A percentile compares a stretch with the other conserved stretches of the same genome.
These are phyloP conservation scores for Pythium aphanidermatum DNA, from an alignment of 352 stramenopile genomes.

Conservation along the genomic window DNA sequence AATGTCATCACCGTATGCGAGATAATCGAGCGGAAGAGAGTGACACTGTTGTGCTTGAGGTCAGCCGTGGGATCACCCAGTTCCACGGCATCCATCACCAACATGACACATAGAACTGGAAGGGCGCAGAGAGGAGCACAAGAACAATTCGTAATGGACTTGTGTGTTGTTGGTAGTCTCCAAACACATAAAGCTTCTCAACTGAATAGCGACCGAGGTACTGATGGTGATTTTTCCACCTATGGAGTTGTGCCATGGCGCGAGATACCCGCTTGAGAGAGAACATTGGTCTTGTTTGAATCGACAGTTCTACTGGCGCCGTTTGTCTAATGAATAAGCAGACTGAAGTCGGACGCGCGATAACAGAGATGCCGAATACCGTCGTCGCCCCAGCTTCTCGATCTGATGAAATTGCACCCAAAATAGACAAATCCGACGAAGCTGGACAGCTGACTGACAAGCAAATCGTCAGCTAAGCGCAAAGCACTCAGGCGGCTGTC, in stretches of 20 bases:
- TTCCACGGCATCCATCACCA: background rate
- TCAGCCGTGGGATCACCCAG: background rate
- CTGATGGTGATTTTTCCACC: constrained; percentile 7
- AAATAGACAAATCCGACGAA: too few species aligned
- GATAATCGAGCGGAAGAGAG: background rate
- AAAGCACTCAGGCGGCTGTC: too few species aligned
- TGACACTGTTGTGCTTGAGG: background rate
- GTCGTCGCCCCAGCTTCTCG: too few species aligned
- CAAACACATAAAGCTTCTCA: background rate
- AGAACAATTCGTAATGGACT: background rate
- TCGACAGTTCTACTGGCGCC: too few species aligned
- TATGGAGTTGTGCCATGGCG: background rate
- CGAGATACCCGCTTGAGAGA: background rate
- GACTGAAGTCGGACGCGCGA: too few species aligned
- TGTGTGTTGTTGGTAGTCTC: background rate
- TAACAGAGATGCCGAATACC: too few species aligned
- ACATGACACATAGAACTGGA: background rate
- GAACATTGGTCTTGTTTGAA: too few species aligned
- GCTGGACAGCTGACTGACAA: too few species aligned
- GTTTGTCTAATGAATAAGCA: too few species aligned
- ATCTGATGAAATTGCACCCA: too few species aligned
- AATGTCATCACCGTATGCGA: constrained; percentile 3
- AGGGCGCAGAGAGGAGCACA: background rate
- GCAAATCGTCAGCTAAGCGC: too few species aligned
- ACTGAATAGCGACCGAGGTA: background rate